phyloP scores from a whole-genome alignment of 2,329 filamentous ascomycete genomes.

The Epichloe elymi region DNA sequence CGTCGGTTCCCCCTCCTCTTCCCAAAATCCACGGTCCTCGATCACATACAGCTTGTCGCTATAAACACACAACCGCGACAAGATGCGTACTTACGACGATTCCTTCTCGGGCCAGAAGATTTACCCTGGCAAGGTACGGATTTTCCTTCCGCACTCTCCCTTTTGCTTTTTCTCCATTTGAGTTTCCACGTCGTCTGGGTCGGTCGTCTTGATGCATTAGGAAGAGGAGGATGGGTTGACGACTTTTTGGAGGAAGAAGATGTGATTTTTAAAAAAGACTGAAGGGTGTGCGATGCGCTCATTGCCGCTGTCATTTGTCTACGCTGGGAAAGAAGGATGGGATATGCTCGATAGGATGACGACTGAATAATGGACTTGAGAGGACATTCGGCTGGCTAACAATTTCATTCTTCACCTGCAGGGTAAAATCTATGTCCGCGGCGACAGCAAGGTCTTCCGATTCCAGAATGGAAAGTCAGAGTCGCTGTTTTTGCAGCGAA shows the following conservation, averaged over 20 bases:
- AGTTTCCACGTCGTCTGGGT: background rate
- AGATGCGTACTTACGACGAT: slow-evolving; percentile 57
- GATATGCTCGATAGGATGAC: background rate
- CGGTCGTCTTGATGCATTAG: background rate
- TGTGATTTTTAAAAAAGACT: background rate
- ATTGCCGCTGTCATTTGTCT: background rate
- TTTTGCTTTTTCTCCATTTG: background rate
- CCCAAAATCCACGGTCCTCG: slow-evolving; percentile 27
- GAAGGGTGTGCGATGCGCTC: too few species aligned
- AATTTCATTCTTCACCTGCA: slow-evolving; percentile 27
- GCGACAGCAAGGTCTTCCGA: slow-evolving; percentile 99
- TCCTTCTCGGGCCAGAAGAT: slow-evolving; percentile 53
- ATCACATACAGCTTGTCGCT: slow-evolving; percentile 29
- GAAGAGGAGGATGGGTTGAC: background rate
- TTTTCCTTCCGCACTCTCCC: background rate
- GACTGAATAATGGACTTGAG: background rate
- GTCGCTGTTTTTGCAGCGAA: slow-evolving; percentile 99
- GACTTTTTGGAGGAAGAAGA: background rate
- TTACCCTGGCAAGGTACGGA: slow-evolving; percentile 53
- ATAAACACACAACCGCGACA: slow-evolving; percentile 28
- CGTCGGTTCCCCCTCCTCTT: slow-evolving; percentile 5
- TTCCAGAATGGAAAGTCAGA: slow-evolving; percentile 99
- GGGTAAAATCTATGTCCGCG: slow-evolving; percentile 99
- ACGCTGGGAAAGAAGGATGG: background rate
- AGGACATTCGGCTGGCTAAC: slow-evolving; percentile 11